Evolutionary conservation across 1,284 basidiomycete genomes (phyloP).

Genomic region (Sporisorium iseilematis-ciliati): DNA sequence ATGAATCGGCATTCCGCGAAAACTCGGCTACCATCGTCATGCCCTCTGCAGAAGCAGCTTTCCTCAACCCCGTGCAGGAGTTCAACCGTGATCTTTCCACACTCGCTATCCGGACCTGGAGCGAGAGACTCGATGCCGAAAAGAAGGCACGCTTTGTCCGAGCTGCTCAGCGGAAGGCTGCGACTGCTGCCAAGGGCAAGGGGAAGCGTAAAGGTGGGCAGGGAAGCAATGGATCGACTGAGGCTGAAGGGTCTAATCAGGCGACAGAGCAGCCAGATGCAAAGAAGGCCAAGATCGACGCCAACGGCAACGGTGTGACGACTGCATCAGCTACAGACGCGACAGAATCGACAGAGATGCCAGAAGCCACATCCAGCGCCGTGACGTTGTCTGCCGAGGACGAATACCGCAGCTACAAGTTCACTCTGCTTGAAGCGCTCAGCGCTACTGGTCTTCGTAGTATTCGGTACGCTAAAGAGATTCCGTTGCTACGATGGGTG

Average conservation of each 20-base stretch:
- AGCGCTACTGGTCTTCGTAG: conserved; percentile 94
- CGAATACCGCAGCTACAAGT: conserved; percentile 76
- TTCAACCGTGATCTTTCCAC: conserved; percentile 96
- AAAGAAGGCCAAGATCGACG: conserved; percentile 23
- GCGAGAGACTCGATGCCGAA: conserved; percentile 78
- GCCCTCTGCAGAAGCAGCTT: conserved; percentile 72
- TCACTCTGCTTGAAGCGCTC: conserved; percentile 91
- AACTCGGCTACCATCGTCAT: conserved; percentile 67
- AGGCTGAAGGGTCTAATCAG: not conserved
- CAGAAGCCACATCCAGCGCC: conserved; percentile 3
- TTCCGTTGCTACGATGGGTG: conserved; percentile 88
- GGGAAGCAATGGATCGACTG: conserved; percentile 12
- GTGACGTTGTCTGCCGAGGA: conserved; percentile 8
- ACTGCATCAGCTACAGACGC: conserved; percentile 6
- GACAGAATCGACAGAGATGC: not conserved
- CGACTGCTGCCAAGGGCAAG: conserved; percentile 48
- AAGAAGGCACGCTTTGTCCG: conserved; percentile 77
- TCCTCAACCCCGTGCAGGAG: conserved; percentile 97
- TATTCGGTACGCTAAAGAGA: conserved; percentile 97
- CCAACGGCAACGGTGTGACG: conserved; percentile 8
- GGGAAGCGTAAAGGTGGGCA: conserved; percentile 27
- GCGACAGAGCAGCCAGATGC: conserved; percentile 19
- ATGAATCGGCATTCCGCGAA: conserved; percentile 65
- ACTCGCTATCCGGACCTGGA: conserved; percentile 88
- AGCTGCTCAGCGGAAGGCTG: conserved; percentile 68